Evolutionary conservation across 2,329 filamentous ascomycete species (phyloP), one percentile per base, ranked within the genome.

Genomic region (Phaeosphaeria sp.): DNA sequence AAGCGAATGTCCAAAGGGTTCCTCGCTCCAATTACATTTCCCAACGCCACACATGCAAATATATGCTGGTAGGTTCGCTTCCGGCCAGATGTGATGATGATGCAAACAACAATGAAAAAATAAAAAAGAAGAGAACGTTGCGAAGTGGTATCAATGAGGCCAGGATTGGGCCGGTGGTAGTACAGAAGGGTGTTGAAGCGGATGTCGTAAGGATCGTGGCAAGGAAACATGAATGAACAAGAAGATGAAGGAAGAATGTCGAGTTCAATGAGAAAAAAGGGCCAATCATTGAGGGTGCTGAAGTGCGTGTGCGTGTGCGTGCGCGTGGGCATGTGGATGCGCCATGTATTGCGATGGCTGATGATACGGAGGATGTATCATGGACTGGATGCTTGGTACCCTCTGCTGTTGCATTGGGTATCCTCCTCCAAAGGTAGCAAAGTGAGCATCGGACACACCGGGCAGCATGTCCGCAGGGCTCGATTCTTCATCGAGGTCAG

Each of bases 401-500:
- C 76, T 66, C 33, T 70, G 68, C 46, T 68, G 62, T 49, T 67
- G 65, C 25, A 58, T 59, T n/a, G 65, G 51, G 46, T 67, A 72
- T 47, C 52, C 55, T 48, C 58, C 56, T n/a, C 60, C 53, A 50
- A 66, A 71, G 25, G 64, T 55, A 18, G 55, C 39, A 43, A 66
- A 66, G 42, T 67, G 62, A 53, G 60, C 22, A 51, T 66, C 66
- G 48, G 68, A 60, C 50, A 67, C 58, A 53, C 67, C 60, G 50
- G 66, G 62, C 55, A 71, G 61, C 58, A 72, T 58, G 53, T 69
- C 71, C 39, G 59, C 52, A 57, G 66, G 70, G 57, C 61, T 76
- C 72, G 68, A 60, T 62, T 78, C 76, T 75, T 76, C 77, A 69
- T 82, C 80, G 76, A 78, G 75, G 72, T 83, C 81, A 71, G 81